These are phyloP conservation scores for Cladophialophora immunda DNA, from an alignment of 2,329 filamentous ascomycete genomes.

Conservation along the genomic window DNA sequence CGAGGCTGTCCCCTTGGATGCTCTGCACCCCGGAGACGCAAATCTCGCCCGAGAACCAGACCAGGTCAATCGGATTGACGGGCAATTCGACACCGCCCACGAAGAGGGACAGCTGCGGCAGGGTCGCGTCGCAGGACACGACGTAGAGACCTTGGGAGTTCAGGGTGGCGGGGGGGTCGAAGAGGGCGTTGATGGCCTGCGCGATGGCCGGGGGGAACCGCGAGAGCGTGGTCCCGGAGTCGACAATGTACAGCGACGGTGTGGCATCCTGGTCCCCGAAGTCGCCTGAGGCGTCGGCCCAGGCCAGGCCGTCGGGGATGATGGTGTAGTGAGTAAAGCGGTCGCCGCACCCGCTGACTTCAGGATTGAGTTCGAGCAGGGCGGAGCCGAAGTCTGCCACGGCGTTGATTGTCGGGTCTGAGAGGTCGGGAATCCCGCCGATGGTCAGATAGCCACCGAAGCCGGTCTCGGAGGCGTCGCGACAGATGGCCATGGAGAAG, in stretches of 20 bases:
- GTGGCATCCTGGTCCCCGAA: not conserved
- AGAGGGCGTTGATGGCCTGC: constrained; percentile 4
- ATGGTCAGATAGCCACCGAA: constrained; percentile 57
- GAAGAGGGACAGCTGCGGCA: not conserved
- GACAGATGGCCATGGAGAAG: constrained; percentile 49
- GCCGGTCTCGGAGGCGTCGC: constrained; percentile 51
- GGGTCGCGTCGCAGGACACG: not conserved
- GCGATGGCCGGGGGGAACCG: not conserved
- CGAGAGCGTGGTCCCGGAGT: not conserved
- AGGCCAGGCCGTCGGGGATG: not conserved
- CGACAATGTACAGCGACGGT: not conserved
- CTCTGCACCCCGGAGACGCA: not conserved
- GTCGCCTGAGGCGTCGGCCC: not conserved
- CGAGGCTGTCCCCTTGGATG: not conserved
- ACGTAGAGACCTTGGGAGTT: not conserved
- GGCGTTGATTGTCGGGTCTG: constrained; percentile 14
- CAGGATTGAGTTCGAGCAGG: not conserved
- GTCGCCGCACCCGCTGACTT: not conserved
- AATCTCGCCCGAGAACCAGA: not conserved
- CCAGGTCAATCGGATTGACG: not conserved
- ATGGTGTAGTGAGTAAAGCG: not conserved
- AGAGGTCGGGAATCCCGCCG: constrained; percentile 50
- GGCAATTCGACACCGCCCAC: not conserved
- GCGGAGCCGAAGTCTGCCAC: constrained; percentile 5
- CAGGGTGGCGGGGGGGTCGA: not conserved